phyloP scores from a whole-genome alignment of 495 filamentous ascomycete species.

The Xanthoparmelia taractica region DNA sequence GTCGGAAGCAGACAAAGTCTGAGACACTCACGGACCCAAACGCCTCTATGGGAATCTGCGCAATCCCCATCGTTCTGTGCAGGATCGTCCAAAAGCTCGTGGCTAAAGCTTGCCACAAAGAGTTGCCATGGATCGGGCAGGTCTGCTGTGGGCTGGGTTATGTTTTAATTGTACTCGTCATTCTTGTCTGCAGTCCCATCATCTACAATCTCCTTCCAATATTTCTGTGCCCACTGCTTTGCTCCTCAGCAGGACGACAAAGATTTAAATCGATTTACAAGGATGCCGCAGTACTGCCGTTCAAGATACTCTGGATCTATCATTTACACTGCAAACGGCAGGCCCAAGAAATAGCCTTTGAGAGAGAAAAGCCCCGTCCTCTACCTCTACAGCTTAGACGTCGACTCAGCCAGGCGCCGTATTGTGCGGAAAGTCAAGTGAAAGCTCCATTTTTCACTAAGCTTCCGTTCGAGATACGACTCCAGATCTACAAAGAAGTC shows the following conservation, averaged over 20 bases:
- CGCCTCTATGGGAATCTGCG: background rate
- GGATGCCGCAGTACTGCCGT: background rate
- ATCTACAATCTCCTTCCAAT: conserved; percentile 1
- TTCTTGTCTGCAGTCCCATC: background rate
- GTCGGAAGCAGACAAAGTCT: background rate
- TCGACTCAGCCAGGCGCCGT: conserved; percentile 7
- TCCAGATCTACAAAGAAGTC: conserved; percentile 20
- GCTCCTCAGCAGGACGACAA: background rate
- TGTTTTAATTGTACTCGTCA: background rate
- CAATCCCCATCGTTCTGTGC: background rate
- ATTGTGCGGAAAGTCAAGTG: conserved; percentile 5
- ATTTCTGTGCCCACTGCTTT: background rate
- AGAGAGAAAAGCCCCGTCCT: conserved; percentile 19
- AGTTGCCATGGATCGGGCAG: background rate
- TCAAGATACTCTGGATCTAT: conserved; percentile 4
- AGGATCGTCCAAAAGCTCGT: background rate
- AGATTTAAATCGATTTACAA: background rate
- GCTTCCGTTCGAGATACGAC: conserved; percentile 19
- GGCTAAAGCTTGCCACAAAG: background rate
- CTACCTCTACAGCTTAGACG: conserved; percentile 17
- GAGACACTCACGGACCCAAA: background rate
- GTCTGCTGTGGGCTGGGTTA: conserved; percentile 5
- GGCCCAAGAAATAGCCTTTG: conserved; percentile 19
- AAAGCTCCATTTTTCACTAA: conserved; percentile 14
- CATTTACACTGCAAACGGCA: conserved; percentile 11